Percentiles rank a stretch among this genome's conserved stretches.
Conservation (phyloP, 768 basidiomycete species). For the Lactarius deliciosus region DNA sequence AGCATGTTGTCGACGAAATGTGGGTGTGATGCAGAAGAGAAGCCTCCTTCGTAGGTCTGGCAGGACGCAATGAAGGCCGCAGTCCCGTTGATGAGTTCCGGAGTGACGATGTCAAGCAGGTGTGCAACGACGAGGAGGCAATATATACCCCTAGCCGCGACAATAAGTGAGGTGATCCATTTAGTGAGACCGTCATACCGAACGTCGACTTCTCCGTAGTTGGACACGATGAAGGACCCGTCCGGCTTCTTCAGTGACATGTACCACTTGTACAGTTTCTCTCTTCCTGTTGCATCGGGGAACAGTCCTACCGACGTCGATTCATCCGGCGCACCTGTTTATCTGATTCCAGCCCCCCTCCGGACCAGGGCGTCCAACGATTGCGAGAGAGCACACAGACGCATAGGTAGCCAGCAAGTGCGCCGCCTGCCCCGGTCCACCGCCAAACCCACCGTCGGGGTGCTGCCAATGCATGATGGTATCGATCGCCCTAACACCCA, state of each 20-base stretch:
- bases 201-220: slow-evolving; percentile 90
- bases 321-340: slow-evolving; percentile 55
- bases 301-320: not conserved
- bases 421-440: slow-evolving; percentile 84
- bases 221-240: slow-evolving; percentile 88
- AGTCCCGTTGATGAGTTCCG: slow-evolving; percentile 76
- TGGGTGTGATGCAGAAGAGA: slow-evolving; percentile 76
- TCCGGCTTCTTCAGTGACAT: slow-evolving; percentile 90
- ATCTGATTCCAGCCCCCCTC: slow-evolving; percentile 86
- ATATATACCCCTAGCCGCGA: slow-evolving; percentile 73
- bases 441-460: slow-evolving; percentile 86
- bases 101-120: slow-evolving; percentile 83
- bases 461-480: slow-evolving; percentile 84
- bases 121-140: slow-evolving; percentile 84
- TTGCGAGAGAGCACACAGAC: slow-evolving; percentile 77
- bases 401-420: slow-evolving; percentile 93
- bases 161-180: not conserved
- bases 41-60: slow-evolving; percentile 98
- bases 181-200: slow-evolving; percentile 49
- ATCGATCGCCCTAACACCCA: slow-evolving; percentile 60
- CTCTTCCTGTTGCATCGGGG: slow-evolving; percentile 39
- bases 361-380: slow-evolving; percentile 70
- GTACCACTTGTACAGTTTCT: slow-evolving; percentile 84
- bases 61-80: slow-evolving; percentile 82
- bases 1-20: slow-evolving; percentile 42